Base-by-base conservation (phyloP, 352 stramenopile genomes). In the Phytopythium mirpurense region DNA sequence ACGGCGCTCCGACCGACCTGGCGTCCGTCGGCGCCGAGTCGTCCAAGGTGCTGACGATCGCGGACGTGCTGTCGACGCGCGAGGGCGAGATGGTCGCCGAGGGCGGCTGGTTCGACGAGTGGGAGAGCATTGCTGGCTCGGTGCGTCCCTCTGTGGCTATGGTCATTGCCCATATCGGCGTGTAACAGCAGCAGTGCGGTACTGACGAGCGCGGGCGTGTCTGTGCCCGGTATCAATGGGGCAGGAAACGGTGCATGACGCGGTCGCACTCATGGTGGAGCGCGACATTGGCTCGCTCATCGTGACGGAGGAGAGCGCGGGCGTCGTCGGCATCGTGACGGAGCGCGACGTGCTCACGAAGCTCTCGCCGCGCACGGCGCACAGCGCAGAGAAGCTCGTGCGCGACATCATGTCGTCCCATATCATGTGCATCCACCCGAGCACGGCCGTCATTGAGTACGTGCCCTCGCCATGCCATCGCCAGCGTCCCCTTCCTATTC, bases 401-500 rank as follows among this genome's bases (percentile, higher is more conserved):
- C 78, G 80, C 51, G 74, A 91, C 31, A 82, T 93, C 63, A 93
- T 91, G 83, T 87, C 78, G 32, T 82, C 80, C 1, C 83, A 91
- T 51, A 90, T 93, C 59, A 89, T 91, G 76, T 93, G 83, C 49
- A 88, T 93, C 55, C 80, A 85, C 23, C 72, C 80, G 8, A 81
- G 57, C 27, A 93, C 79, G 21, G 90, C 83, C 5, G 74, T 93
- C 32, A 89, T 93, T 36, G 83, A 90, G 79, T 92, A 64, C 19
- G 77, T 75, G 5, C 27, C 14, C 19, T 32, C 29, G 29, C 5
- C 29, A 32, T 32, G 9, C 29, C 29, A 55, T 6, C 5, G 11
- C 3, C 26, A 12, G 37, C 34, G 24, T 11, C 23, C 18, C 4
- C 18, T 18, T 21, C n/a, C n/a, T n/a, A n/a, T n/a, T n/a, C n/a